Conservation (phyloP, 768 basidiomycete genomes). For the Russula emetica region DNA sequence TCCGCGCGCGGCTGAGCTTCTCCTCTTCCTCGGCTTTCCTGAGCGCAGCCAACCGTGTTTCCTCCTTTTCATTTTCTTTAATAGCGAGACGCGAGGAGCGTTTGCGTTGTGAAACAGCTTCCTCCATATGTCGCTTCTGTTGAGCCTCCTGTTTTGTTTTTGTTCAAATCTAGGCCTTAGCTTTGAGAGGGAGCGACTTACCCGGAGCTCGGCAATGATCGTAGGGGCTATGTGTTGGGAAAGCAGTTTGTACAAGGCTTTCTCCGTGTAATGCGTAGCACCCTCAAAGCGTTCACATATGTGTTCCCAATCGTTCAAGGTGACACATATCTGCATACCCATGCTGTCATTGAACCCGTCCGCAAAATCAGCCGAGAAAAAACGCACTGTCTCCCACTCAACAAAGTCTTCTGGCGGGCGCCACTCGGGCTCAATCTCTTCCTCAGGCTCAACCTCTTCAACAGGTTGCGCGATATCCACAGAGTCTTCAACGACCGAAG, state of each 20-base stretch:
- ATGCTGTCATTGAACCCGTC: not conserved
- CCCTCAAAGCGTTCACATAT: constrained; percentile 71
- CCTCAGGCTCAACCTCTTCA: constrained; percentile 26
- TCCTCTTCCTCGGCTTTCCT: constrained; percentile 64
- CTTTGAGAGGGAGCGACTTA: constrained; percentile 33
- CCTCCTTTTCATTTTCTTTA: constrained; percentile 75
- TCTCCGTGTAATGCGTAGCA: constrained; percentile 76
- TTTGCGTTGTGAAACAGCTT: constrained; percentile 79
- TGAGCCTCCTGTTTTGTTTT: constrained; percentile 50
- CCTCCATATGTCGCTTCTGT: constrained; percentile 58
- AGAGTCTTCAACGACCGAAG: constrained; percentile 20
- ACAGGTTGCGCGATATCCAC: constrained; percentile 15
- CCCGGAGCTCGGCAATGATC: constrained; percentile 65
- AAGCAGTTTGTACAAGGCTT: constrained; percentile 67
- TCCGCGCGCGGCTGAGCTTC: constrained; percentile 57
- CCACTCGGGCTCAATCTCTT: constrained; percentile 30
- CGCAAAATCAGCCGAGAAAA: not conserved
- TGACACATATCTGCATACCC: constrained; percentile 67
- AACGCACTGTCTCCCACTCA: constrained; percentile 84
- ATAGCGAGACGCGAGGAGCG: constrained; percentile 85
- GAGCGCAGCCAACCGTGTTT: constrained; percentile 55
- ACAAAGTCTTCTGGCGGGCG: constrained; percentile 52
- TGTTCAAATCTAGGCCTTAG: not conserved
- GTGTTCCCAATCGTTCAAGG: constrained; percentile 80
- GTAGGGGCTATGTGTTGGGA: constrained; percentile 62